Percentiles rank a stretch among this genome's conserved stretches.
These are phyloP conservation scores for Phytophthora uliginosa DNA, from an alignment of 352 stramenopile genomes.

Conservation along the genomic window DNA sequence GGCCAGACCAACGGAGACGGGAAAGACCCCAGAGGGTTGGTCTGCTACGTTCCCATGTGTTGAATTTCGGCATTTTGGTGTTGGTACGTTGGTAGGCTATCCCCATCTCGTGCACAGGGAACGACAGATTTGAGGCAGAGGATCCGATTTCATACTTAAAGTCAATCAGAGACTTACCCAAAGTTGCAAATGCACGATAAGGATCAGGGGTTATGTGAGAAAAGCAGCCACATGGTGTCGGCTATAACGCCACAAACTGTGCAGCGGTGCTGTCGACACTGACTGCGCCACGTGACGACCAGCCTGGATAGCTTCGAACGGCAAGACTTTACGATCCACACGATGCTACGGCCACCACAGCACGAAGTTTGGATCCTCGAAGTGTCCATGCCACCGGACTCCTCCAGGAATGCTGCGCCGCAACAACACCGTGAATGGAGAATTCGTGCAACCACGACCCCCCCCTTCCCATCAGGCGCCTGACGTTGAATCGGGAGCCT, in stretches of 20 bases:
- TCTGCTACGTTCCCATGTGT: background rate
- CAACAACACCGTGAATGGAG: background rate
- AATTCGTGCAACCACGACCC: background rate
- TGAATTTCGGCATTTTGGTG: background rate
- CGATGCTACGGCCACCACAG: background rate
- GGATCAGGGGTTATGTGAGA: background rate
- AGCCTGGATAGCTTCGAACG: background rate
- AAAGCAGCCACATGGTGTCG: background rate
- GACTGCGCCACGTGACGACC: background rate
- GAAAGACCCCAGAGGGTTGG: background rate
- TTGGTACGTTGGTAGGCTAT: background rate
- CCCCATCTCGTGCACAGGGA: background rate
- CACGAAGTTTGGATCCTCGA: background rate
- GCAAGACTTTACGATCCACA: background rate
- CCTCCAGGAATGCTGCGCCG: background rate
- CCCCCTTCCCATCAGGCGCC: background rate
- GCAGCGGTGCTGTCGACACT: background rate
- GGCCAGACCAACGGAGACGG: background rate
- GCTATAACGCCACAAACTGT: background rate
- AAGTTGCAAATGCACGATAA: conserved; percentile 1
- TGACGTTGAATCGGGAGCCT: background rate
- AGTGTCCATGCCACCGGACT: background rate
- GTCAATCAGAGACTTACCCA: background rate
- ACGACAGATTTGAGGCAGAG: background rate
- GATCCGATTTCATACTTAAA: background rate